Conservation (phyloP, 2,329 filamentous ascomycete genomes). For the Calonectria naviculata region DNA sequence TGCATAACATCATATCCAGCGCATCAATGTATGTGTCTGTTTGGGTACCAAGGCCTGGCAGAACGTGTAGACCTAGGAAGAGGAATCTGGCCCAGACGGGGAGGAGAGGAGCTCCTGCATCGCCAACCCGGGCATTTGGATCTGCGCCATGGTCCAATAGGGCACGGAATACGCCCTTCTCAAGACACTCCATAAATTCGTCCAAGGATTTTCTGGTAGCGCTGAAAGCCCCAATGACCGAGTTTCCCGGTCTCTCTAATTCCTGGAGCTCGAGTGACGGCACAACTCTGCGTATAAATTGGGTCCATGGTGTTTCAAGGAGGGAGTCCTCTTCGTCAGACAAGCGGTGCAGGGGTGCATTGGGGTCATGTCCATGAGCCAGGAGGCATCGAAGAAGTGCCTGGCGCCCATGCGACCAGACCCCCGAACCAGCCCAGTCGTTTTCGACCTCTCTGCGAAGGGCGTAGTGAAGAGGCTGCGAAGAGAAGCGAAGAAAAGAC, state of each 20-base stretch:
- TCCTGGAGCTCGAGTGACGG: not conserved
- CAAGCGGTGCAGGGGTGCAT: not conserved
- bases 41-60: not conserved
- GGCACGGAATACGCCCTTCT: not conserved
- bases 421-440: not conserved
- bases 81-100: slow-evolving; percentile 1
- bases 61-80: not conserved
- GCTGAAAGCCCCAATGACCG: not conserved
- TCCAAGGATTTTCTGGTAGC: not conserved
- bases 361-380: not conserved
- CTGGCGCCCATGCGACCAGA: not conserved
- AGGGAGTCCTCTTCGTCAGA: not conserved
- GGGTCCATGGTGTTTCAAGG: not conserved
- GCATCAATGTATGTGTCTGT: not conserved
- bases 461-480: not conserved
- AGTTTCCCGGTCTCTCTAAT: not conserved
- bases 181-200: not conserved
- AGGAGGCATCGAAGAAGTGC: not conserved
- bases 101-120: not conserved
- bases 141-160: not conserved
- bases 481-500: not conserved
- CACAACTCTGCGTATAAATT: not conserved
- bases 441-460: not conserved
- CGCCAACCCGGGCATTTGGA: not conserved
- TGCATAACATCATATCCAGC: not conserved